phyloP scores from a whole-genome alignment of 2,329 filamentous ascomycete genomes.

The Fusarium ambrosium region DNA sequence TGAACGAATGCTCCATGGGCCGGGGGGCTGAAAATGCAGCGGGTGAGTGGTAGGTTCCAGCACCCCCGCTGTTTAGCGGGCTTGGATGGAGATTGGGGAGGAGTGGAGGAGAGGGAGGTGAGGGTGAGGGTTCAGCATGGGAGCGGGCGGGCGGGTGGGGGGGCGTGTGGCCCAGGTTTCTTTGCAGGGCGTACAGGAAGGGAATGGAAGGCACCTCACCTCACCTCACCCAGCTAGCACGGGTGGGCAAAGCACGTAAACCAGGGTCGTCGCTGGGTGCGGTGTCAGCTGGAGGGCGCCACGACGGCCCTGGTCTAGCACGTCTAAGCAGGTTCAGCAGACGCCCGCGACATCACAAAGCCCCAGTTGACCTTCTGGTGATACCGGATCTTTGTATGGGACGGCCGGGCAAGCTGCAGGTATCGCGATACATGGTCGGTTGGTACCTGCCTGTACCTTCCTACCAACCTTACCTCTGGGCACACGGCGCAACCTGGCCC shows the following conservation, averaged over 20 bases:
- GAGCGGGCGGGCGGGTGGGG: conserved; percentile 22
- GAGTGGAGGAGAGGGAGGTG: conserved; percentile 26
- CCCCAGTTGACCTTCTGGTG: conserved; percentile 27
- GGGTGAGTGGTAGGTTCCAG: conserved; percentile 41
- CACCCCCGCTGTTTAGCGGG: conserved; percentile 38
- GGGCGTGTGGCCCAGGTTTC: conserved; percentile 9
- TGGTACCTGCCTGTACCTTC: conserved; percentile 20
- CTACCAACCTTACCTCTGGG: conserved; percentile 9
- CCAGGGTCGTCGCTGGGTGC: conserved; percentile 38
- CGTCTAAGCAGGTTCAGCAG: conserved; percentile 39
- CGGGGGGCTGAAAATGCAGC: conserved; percentile 30
- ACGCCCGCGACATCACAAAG: conserved; percentile 33
- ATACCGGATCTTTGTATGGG: conserved; percentile 29
- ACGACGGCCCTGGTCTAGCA: conserved; percentile 46
- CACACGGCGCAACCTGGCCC: conserved; percentile 35
- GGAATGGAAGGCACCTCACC: neutral
- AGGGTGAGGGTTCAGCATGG: conserved; percentile 27
- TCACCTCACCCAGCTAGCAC: conserved; percentile 19
- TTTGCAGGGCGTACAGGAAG: conserved; percentile 8
- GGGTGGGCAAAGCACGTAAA: conserved; percentile 37
- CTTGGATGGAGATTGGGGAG: conserved; percentile 35
- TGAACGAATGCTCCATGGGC: conserved; percentile 25
- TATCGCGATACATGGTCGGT: conserved; percentile 26
- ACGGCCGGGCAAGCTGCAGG: conserved; percentile 16
- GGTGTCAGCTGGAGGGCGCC: conserved; percentile 49